Base-by-base conservation (phyloP, 805 yeast species). In the Nakazawaea ernobii region DNA sequence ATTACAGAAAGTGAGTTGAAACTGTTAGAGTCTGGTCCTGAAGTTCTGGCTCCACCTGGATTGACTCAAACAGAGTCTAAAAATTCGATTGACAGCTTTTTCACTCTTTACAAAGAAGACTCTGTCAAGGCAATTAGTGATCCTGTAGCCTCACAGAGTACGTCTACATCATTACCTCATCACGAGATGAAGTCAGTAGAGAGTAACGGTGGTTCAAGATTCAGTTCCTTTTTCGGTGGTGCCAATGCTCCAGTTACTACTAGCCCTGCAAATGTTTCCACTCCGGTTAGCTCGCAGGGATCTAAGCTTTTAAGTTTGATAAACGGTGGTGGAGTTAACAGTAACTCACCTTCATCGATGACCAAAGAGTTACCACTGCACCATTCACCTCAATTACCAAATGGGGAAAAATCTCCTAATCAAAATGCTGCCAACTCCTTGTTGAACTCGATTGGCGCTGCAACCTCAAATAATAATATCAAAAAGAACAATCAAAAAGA, bases 81-180 rank as follows among this genome's bases (percentile, higher is more conserved):
- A 28, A 71, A 68, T 50, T 73, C 69, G 27, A 73, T 67, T 14
- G 76, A 70, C 53, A 71, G 64, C 54, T 66, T 73, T 57, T 67
- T 68, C 55, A 65, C 74, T 14, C 68, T 67, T 57, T 67, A 65
- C 52, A 44, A 42, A 44, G 35, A 48, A 20, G 35, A 45, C 33
- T 32, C 46, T 39, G 20, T 35, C 42, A n/a, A 38, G 28, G 14
- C 42, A 26, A 15, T 11, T 2, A 6, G 7, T 27, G 36, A 41
- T 20, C 5, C 24, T 20, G 24, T 5, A 20, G 24, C 5, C 24
- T 20, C 30, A 17, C 20, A 26, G 35, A 32, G 28, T 2, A 11
- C 32, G 17, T 17, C 46, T 11, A 13, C 37, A 20, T n/a, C 45
- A 9, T 15, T 29, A 27, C 11, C 43, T 1, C n/a, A 32, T 6